Base-by-base conservation (phyloP, 768 basidiomycete species). In the Jaapia argillacea region DNA sequence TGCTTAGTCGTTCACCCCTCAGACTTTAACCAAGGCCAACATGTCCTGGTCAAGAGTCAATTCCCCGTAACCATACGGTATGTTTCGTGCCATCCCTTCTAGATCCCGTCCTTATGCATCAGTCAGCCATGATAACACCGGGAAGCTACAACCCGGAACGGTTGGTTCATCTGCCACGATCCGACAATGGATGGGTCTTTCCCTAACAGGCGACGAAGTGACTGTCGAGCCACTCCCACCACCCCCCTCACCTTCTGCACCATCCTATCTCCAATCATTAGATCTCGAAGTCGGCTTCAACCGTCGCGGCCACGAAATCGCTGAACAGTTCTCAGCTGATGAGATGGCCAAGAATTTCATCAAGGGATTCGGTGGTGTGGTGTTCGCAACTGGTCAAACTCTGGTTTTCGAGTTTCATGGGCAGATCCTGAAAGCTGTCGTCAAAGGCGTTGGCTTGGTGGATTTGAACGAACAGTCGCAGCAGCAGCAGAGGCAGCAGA, bases 381-480 rank as follows among this genome's bases (percentile, higher is more conserved):
- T 92, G 16, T 74, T 94, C 56, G 74, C 78, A 13, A 60, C 71
- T 1, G 78, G 82, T 24, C 75, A 88, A 59, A 64, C 77, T 7
- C 63, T 94, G 45, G 78, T 83, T 3, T 89, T 94, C 54, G 94
- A 97, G 55, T 98, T 77, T 60, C 83, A 85, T 50, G 87, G 90
- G 1, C 81, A 87, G 47, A 83, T 82, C 48, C 62, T 97, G 51
- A 89, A 82, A 56, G 81, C 75, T 2, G 61, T 58, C 12, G 72
- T 97, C 45, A 79, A 74, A 48, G 69, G 74, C 12, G 47, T 90
- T 24, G 68, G 68, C 6, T 58, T 72, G 5, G 54, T 83, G 40
- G 87, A 85, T 37, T 67, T 85, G 33, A 65, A 79, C 20, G n/a
- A n/a, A n/a, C n/a, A n/a, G n/a, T n/a, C n/a, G n/a, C 70, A 80